A percentile compares a stretch with the other conserved stretches of the same genome.
phyloP scores from a whole-genome alignment of 208 protist genomes.

The Acanthamoeba lenticulata region DNA sequence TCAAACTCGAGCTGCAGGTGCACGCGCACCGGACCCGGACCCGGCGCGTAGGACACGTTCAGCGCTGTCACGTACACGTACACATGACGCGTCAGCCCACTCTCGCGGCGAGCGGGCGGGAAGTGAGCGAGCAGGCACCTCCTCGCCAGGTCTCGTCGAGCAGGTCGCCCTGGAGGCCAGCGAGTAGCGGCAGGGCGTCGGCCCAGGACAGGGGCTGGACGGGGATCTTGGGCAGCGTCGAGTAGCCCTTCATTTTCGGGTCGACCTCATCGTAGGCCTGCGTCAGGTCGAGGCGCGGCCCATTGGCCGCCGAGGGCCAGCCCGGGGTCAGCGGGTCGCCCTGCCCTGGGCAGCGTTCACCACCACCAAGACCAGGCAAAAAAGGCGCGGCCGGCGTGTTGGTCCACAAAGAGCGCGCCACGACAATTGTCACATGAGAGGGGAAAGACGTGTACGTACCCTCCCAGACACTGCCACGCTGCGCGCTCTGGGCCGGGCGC shows the following conservation, averaged over 20 bases:
- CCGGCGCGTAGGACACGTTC: constrained; percentile 3
- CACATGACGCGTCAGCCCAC: not conserved
- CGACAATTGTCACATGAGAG: too few species aligned
- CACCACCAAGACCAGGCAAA: not conserved
- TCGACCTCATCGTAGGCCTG: constrained; percentile 24
- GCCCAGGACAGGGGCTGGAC: constrained; percentile 60
- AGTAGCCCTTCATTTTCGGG: constrained; percentile 27
- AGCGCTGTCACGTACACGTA: not conserved
- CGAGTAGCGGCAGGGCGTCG: constrained; percentile 40
- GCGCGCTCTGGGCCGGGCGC: constrained; percentile 31
- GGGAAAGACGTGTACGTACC: not conserved
- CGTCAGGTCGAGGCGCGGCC: not conserved
- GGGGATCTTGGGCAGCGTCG: constrained; percentile 34
- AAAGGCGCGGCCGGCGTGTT: not conserved
- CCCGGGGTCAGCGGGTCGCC: constrained; percentile 48
- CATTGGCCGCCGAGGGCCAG: constrained; percentile 13
- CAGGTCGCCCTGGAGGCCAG: not conserved
- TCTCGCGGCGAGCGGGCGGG: not conserved
- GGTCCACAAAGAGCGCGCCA: too few species aligned
- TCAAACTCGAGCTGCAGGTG: constrained; percentile 27
- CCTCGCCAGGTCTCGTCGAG: not conserved
- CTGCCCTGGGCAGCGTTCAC: too few species aligned
- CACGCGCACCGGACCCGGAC: not conserved
- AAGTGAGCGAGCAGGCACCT: not conserved
- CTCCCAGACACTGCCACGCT: constrained; percentile 62